A percentile compares a stretch with the other conserved stretches of the same genome.
These are phyloP conservation scores for Cyberlindnera xylosilytica DNA, from an alignment of 805 yeast species.

Conservation along the genomic window DNA sequence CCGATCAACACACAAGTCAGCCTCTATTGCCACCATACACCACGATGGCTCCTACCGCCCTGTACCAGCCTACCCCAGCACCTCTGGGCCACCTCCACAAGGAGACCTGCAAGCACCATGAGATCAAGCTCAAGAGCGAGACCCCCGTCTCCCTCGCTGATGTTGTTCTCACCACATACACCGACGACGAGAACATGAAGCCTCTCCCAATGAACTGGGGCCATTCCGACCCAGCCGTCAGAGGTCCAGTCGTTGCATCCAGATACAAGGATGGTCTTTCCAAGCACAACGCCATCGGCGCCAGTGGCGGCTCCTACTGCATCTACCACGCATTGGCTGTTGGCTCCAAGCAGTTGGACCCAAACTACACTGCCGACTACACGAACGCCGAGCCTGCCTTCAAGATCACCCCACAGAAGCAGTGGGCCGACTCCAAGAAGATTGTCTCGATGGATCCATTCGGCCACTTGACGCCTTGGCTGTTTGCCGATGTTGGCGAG, in stretches of 20 bases:
- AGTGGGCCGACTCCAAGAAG: conserved; percentile 54
- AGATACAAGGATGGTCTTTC: conserved; percentile 45
- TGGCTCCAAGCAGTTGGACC: conserved; percentile 54
- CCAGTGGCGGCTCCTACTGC: conserved; percentile 62
- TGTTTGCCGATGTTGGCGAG: conserved; percentile 42
- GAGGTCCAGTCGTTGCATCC: conserved; percentile 60
- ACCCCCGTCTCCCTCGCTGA: conserved; percentile 21
- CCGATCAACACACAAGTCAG: no score
- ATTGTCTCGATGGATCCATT: conserved; percentile 66
- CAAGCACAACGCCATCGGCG: conserved; percentile 62
- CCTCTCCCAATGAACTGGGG: conserved; percentile 57
- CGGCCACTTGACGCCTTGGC: conserved; percentile 65
- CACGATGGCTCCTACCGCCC: conserved; percentile 30
- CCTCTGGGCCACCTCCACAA: conserved; percentile 10
- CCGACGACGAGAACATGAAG: conserved; percentile 45
- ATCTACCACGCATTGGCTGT: conserved; percentile 65
- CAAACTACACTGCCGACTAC: conserved; percentile 53
- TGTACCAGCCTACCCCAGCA: conserved; percentile 10
- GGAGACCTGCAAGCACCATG: conserved; percentile 11
- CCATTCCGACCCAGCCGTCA: conserved; percentile 39
- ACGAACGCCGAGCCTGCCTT: conserved; percentile 64
- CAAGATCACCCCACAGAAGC: conserved; percentile 48
- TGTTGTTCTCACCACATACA: conserved; percentile 49
- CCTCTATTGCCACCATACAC: neutral
- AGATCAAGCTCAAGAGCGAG: conserved; percentile 21